A percentile compares a stretch with the other conserved stretches of the same genome.
phyloP scores from a whole-genome alignment of 2,329 filamentous ascomycete species.

The Chlorencoelia australis region DNA sequence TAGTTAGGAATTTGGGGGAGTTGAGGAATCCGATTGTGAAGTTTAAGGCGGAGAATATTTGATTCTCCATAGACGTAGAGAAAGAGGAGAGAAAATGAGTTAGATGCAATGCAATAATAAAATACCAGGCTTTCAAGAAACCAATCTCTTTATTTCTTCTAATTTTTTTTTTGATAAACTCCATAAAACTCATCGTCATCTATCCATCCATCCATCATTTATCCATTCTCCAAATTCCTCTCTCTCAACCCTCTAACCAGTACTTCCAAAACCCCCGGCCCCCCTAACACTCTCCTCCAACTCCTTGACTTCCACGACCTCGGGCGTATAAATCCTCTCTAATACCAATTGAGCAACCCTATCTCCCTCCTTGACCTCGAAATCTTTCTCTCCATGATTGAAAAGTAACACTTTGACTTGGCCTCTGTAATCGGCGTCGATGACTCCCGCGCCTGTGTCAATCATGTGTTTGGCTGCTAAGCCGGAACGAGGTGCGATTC shows the following conservation, averaged over 20 bases:
- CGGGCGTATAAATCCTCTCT: conserved; percentile 89
- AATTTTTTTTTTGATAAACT: not conserved
- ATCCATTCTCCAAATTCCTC: conserved; percentile 2
- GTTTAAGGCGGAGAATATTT: conserved; percentile 49
- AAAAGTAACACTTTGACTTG: conserved; percentile 92
- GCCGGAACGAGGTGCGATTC: conserved; percentile 82
- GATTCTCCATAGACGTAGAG: conserved; percentile 10
- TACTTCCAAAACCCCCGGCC: conserved; percentile 85
- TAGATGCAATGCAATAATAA: not conserved
- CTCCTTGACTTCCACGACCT: conserved; percentile 79
- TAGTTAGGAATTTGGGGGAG: conserved; percentile 65
- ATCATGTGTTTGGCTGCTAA: conserved; percentile 92
- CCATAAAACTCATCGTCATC: not conserved
- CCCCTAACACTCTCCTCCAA: conserved; percentile 86
- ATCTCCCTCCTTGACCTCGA: conserved; percentile 73
- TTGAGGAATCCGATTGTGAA: conserved; percentile 55
- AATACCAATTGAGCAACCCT: conserved; percentile 88
- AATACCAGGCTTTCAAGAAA: too few species aligned
- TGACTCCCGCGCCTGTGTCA: conserved; percentile 90
- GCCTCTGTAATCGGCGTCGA: conserved; percentile 94
- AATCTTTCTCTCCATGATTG: conserved; percentile 79
- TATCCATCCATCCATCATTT: conserved; percentile 1
- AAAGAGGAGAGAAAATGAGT: not conserved
- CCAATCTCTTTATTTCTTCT: not conserved
- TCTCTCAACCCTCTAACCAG: conserved; percentile 39